A percentile compares a stretch with the other conserved stretches of the same genome.
Conservation (phyloP, 352 stramenopile species). For the Globisporangium spinosum region DNA sequence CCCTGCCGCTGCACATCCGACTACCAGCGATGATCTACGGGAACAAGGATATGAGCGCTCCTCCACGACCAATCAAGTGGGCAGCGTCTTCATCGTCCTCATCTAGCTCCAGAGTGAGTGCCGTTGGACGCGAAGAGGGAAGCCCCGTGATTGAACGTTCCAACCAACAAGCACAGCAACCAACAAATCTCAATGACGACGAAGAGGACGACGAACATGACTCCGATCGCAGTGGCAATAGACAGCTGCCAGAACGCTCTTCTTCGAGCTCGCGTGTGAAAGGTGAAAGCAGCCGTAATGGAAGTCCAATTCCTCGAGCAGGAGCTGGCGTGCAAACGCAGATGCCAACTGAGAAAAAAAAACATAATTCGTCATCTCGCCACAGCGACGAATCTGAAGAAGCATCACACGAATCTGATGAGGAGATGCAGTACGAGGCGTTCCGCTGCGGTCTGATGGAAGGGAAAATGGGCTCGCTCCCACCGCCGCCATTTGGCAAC, state of each 20-base stretch:
- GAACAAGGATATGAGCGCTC: conserved; percentile 36
- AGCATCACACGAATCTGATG: conserved; percentile 7
- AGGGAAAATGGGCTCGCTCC: conserved; percentile 24
- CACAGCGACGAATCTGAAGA: not conserved
- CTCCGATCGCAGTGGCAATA: not conserved
- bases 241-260: not conserved
- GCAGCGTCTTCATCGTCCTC: conserved; percentile 27
- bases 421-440: conserved; percentile 16
- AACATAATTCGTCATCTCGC: too few relatives aligned
- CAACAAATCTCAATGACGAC: not conserved
- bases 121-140: not conserved
- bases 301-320: not conserved
- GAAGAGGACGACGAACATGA: not conserved
- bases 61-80: conserved; percentile 29
- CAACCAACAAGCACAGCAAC: conserved; percentile 2
- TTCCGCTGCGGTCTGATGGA: conserved; percentile 15
- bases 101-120: conserved; percentile 15
- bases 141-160: not conserved
- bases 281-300: not conserved
- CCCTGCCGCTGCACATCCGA: conserved; percentile 44
- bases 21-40: conserved; percentile 31
- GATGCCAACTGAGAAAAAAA: too few relatives aligned
- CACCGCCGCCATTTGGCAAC: conserved; percentile 31
- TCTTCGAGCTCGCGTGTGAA: not conserved
- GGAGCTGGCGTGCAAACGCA: too few relatives aligned